Percentiles rank a stretch among this genome's conserved stretches.
Evolutionary conservation across 768 basidiomycete species (phyloP).

Genomic region (Leucogyrophana mollusca): DNA sequence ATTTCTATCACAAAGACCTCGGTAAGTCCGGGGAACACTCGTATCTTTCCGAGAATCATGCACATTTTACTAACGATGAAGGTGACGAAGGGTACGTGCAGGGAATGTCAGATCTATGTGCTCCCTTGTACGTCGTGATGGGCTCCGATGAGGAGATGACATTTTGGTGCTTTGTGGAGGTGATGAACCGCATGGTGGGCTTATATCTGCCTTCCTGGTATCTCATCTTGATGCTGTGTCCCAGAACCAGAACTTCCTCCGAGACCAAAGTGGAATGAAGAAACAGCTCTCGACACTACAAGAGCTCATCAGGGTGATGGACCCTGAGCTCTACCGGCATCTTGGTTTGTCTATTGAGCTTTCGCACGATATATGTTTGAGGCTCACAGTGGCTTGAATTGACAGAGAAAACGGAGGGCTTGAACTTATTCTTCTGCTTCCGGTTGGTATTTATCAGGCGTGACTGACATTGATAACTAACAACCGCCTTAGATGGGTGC

Average conservation of each 20-base stretch:
- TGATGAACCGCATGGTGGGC: slow-evolving; percentile 97
- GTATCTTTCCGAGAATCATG: not conserved
- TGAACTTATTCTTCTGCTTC: slow-evolving; percentile 99
- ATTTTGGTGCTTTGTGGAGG: slow-evolving; percentile 94
- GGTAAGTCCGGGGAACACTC: slow-evolving; percentile 48
- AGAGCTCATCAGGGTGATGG: slow-evolving; percentile 89
- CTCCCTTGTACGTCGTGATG: slow-evolving; percentile 91
- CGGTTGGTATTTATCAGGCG: slow-evolving; percentile 50
- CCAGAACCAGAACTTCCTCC: slow-evolving; percentile 91
- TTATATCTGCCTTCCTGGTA: slow-evolving; percentile 28
- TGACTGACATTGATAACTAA: slow-evolving; percentile 2
- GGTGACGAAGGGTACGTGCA: slow-evolving; percentile 83
- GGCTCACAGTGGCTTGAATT: not conserved
- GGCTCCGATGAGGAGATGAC: slow-evolving; percentile 85
- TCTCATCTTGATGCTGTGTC: slow-evolving; percentile 4
- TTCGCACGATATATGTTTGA: slow-evolving; percentile 1
- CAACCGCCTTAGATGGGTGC: slow-evolving; percentile 65
- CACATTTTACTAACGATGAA: slow-evolving; percentile 12
- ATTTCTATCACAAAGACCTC: slow-evolving; percentile 84
- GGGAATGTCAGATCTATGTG: slow-evolving; percentile 96
- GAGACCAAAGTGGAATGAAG: slow-evolving; percentile 99
- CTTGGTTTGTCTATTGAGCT: slow-evolving; percentile 48
- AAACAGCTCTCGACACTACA: slow-evolving; percentile 87
- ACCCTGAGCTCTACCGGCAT: slow-evolving; percentile 92
- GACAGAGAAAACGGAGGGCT: slow-evolving; percentile 81